Conservation (phyloP, 139 green algal species). For the Parachlorella kessleri region DNA sequence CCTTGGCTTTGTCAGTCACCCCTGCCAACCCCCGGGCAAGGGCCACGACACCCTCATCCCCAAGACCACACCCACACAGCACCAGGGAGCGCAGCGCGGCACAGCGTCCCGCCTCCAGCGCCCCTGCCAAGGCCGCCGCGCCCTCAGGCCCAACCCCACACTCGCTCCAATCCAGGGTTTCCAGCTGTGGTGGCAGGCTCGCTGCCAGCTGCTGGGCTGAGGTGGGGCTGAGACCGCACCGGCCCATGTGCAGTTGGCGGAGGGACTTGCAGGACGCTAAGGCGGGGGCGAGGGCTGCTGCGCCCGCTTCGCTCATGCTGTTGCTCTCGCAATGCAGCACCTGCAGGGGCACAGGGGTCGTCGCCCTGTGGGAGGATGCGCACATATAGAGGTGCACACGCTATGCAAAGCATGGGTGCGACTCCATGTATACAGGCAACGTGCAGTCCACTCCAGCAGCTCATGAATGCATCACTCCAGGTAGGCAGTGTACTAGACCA, state of each 20-base stretch:
- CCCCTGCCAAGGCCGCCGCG: background rate
- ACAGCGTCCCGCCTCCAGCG: background rate
- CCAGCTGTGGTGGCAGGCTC: constrained; percentile 6
- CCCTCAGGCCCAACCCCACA: background rate
- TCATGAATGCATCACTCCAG: too few species aligned
- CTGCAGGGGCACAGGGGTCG: background rate
- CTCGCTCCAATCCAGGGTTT: constrained; percentile 2
- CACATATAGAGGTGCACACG: background rate
- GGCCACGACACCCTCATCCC: background rate
- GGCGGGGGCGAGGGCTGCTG: background rate
- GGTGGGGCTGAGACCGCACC: background rate
- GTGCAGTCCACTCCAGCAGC: background rate
- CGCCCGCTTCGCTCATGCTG: background rate
- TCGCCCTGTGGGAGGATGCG: background rate
- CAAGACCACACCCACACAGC: background rate
- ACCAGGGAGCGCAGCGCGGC: background rate
- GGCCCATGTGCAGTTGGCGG: background rate
- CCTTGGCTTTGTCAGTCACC: too few species aligned
- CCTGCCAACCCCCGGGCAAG: too few species aligned
- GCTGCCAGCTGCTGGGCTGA: background rate
- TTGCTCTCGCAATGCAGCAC: constrained; percentile 5
- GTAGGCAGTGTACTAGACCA: too few species aligned
- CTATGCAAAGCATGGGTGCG: background rate
- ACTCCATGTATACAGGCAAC: background rate
- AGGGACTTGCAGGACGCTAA: background rate